Conservation (phyloP, 805 yeast genomes). For the Wickerhamiella azymoides region DNA sequence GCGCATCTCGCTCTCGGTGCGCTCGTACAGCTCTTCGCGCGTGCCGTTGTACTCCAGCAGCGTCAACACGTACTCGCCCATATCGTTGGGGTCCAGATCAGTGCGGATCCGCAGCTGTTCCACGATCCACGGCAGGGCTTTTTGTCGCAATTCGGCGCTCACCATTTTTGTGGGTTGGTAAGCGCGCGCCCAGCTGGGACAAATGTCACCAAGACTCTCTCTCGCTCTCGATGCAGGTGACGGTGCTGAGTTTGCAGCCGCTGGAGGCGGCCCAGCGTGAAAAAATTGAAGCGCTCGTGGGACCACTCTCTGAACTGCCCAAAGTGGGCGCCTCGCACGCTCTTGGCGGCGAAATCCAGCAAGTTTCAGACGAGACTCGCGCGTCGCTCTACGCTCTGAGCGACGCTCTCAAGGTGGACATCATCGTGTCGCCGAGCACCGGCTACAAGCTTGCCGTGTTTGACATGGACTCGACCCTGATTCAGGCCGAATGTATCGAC, state of each 20-base stretch:
- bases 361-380: neutral
- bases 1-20: conserved; percentile 26
- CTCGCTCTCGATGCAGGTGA: too few species aligned
- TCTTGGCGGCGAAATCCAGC: neutral
- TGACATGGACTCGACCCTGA: conserved; percentile 96
- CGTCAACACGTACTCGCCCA: conserved; percentile 34
- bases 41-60: conserved; percentile 28
- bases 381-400: neutral
- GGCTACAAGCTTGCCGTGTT: conserved; percentile 48
- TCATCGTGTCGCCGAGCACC: conserved; percentile 30
- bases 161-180: conserved; percentile 4
- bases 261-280: neutral
- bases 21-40: conserved; percentile 23
- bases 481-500: conserved; percentile 93
- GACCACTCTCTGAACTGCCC: neutral
- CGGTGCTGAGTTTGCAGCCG: neutral
- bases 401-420: conserved; percentile 24
- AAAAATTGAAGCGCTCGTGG: neutral
- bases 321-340: conserved; percentile 2
- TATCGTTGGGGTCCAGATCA: conserved; percentile 32
- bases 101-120: conserved; percentile 17
- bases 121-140: conserved; percentile 23
- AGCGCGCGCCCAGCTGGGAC: too few species aligned
- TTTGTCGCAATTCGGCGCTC: conserved; percentile 2
- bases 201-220: too few species aligned